These are phyloP conservation scores for Nicotiana rustica DNA, from an alignment of 305 asterid genomes.

Conservation along the genomic window DNA sequence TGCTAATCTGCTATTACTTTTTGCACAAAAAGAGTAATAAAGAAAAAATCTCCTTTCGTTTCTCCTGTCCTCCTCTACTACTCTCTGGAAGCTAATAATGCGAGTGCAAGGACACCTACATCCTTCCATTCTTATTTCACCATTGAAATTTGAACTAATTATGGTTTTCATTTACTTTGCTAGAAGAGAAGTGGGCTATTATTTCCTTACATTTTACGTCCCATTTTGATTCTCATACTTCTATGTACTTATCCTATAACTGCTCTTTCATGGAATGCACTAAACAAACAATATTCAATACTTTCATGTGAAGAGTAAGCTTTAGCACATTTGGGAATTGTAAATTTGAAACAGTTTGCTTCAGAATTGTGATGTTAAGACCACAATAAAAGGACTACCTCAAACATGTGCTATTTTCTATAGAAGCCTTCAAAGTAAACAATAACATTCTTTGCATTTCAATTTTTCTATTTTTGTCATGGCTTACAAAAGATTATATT, in stretches of 20 bases:
- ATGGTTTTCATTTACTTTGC: too few species aligned
- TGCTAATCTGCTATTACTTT: not conserved
- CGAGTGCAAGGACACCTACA: not conserved
- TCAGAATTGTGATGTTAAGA: not conserved
- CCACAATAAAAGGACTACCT: conserved; percentile 16
- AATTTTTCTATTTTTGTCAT: conserved; percentile 35
- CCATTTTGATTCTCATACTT: conserved; percentile 7
- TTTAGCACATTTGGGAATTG: conserved; percentile 6
- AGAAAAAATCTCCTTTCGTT: not conserved
- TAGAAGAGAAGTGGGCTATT: not conserved
- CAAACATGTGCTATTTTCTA: not conserved
- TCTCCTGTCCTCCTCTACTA: not conserved
- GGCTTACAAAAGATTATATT: not conserved
- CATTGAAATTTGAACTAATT: not conserved
- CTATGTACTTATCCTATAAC: not conserved
- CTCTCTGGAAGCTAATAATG: not conserved
- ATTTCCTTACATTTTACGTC: conserved; percentile 8
- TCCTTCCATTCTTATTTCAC: not conserved
- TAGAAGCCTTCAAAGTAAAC: not conserved
- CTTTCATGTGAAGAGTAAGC: not conserved
- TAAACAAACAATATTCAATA: not conserved
- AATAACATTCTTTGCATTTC: not conserved
- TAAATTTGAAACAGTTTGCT: not conserved
- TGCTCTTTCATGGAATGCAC: conserved; percentile 15
- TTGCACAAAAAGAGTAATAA: not conserved